Base-by-base conservation (phyloP, 1,284 basidiomycete species). In the Ustilago loliicola region DNA sequence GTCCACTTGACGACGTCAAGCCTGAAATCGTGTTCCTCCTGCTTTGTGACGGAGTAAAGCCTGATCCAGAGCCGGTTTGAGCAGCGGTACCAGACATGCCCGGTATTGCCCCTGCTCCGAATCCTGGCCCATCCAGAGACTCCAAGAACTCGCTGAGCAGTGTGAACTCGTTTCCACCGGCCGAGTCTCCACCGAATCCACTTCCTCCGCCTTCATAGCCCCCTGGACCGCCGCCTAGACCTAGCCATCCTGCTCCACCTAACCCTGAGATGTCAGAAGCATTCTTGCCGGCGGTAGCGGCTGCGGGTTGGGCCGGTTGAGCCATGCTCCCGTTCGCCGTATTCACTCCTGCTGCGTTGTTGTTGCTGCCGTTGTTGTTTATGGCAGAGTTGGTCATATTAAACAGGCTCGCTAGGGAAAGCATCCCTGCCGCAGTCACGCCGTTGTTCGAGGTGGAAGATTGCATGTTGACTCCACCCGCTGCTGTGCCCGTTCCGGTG, bases 131-230 rank as follows among this genome's bases (percentile, higher is more conserved):
- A 63, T 85, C 84, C 38, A 85, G 67, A 25, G 80, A 79, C 60
- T 85, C 83, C 32, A 85, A 64, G 27, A 83, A 85, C 51, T 85
- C 84, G 65, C 80, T 77, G 23, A 85, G 63, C 48, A 84, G 42
- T 30, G 80, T 84, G 30, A 81, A 77, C 57, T 85, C 84, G 45
- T 80, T 79, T 3, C 84, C 84, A 3, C 82, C 82, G 19, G 80
- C 83, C 15, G 73, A 77, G 56, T 84, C 83, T 9, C 83, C 82
- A 7, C 72, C 71, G 40, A 80, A 73, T n/a, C 74, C 75, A 23
- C 71, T 72, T 23, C 76, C 74, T 21, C 76, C 74, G 8, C 62
- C 79, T 59, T 70, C 61, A 55, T 64, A 63, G 4, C 77, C 71
- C 10, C 75, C 76, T 5, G 73, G 61, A 19, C 72, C 70, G 17